Base-by-base conservation (phyloP, 2,329 filamentous ascomycete genomes). In the Westerdykella aurantiaca region DNA sequence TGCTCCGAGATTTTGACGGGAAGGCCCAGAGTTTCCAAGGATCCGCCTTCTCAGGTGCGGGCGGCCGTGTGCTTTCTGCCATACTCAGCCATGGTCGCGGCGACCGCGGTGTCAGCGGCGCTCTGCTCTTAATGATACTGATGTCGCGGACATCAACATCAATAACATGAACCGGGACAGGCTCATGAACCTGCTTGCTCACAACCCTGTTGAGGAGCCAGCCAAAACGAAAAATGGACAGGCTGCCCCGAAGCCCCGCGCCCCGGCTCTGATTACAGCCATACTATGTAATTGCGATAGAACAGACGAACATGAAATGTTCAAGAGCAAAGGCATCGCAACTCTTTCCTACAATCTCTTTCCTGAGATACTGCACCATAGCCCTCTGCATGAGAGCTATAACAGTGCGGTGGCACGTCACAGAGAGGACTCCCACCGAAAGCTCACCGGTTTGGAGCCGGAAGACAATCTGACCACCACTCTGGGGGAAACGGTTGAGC, bases 81-180 rank as follows among this genome's bases (percentile, higher is more conserved):
- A n/a, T n/a, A n/a, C n/a, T n/a, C n/a, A n/a, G n/a, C n/a, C 86
- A 88, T 55, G 88, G 85, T 55, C 83, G 90, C 59, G 88, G 95
- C 61, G 88, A 95, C 62, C 95, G 96, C 71, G 80, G 81, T 54
- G 81, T 86, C 38, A 86, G 87, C 48, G 89, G 89, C 57, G 91
- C 91, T 95, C 90, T 72, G 93, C 93, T 60, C 77, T 98, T 41
- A 93, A 98, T 71, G 93, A 98, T 66, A 95, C 90, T 50, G 93
- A 98, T 69, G 93, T 98, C 66, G 88, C 87, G 41, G 93, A 93
- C 64, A 91, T 98, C 71, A 97, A 97, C 73, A 97, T 97, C 85
- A 95, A 89, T 79, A 96, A 96, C 71, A 96, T 95, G 76, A 95
- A 88, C 77, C 88, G 93, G 73, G 89, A 97, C 75, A 88, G 90